phyloP scores from a whole-genome alignment of 192 early-diverging fungal species.

The Podila minutissima region DNA sequence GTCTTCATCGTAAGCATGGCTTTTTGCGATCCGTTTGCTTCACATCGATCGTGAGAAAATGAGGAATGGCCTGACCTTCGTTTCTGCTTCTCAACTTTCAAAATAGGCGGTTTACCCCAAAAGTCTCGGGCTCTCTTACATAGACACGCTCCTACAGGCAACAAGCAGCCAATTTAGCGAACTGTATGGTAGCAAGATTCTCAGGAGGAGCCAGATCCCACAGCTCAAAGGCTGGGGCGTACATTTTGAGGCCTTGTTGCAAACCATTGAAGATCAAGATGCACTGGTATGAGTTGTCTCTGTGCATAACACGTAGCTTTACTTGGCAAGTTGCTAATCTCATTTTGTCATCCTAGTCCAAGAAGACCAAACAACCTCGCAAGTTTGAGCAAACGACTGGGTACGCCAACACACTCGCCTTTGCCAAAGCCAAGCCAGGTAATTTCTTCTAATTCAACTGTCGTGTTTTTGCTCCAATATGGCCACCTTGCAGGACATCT shows the following conservation, averaged over 20 bases:
- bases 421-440: slow-evolving; percentile 46
- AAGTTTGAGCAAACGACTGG: slow-evolving; percentile 85
- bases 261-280: slow-evolving; percentile 75
- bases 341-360: slow-evolving; percentile 28
- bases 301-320: not conserved
- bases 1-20: slow-evolving; percentile 73
- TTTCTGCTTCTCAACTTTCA: not conserved
- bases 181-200: slow-evolving; percentile 60
- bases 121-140: slow-evolving; percentile 84
- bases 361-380: slow-evolving; percentile 67
- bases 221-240: slow-evolving; percentile 67
- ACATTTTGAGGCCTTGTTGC: slow-evolving; percentile 73
- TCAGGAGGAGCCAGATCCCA: slow-evolving; percentile 32
- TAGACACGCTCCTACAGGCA: slow-evolving; percentile 82
- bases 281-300: slow-evolving; percentile 43
- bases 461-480: too few relatives aligned
- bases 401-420: slow-evolving; percentile 57
- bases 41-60: too few relatives aligned
- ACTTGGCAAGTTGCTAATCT: not conserved
- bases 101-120: slow-evolving; percentile 86
- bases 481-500: too few relatives aligned
- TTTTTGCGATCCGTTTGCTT: not conserved
- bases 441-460: not conserved
- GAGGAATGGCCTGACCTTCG: not conserved
- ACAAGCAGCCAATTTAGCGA: slow-evolving; percentile 74